Evolutionary conservation across 768 basidiomycete genomes (phyloP), one percentile per base, ranked within the genome.

Genomic region (Naganishia kalamii): DNA sequence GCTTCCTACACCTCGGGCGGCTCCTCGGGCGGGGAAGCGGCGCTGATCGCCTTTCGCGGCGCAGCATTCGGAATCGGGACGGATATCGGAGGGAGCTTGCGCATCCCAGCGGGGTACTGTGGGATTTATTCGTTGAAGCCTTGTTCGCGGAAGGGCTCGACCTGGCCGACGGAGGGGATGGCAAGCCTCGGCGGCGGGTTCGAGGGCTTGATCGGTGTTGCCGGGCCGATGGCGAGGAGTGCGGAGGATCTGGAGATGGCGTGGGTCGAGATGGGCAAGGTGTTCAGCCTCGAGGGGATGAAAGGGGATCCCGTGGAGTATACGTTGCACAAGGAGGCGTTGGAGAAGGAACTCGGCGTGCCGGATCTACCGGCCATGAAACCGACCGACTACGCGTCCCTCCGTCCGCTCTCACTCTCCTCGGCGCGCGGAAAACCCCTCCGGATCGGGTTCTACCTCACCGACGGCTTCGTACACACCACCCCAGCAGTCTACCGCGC

Each of bases 1-100:
- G 83, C 86, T 11, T 81, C 81, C 19, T 80, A 89, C 49, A 89
- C 87, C 5, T 78, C 81, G 4, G 90, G 90, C 12, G 91, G 91
- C 1, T 91, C 89, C 0, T 88, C 87, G 3, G 91, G 91, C 6
- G 91, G 90, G 35, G 91, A 92, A 79, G 88, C 87, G 44, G 88
- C 90, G 0, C 81, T 92, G 7, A 70, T 91, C 46, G 86, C 85
- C 72, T 70, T 81, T 74, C 80, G 73, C 61, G 83, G 84, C 35
- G 79, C 79, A 35, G 78, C 80, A 1, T 46, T 84, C 66, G 88
- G 89, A 30, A 83, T 90, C 12, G 90, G 89, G 46, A 87, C 89
- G 27, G 90, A 91, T 73, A 84, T 90, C 23, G 87, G 84, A 11
- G 88, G 87, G 2, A 85, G 84, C 32, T 83, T 89, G 43, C 82